These are phyloP conservation scores for Poronia punctata DNA, from an alignment of 495 filamentous ascomycete genomes.

Conservation along the genomic window DNA sequence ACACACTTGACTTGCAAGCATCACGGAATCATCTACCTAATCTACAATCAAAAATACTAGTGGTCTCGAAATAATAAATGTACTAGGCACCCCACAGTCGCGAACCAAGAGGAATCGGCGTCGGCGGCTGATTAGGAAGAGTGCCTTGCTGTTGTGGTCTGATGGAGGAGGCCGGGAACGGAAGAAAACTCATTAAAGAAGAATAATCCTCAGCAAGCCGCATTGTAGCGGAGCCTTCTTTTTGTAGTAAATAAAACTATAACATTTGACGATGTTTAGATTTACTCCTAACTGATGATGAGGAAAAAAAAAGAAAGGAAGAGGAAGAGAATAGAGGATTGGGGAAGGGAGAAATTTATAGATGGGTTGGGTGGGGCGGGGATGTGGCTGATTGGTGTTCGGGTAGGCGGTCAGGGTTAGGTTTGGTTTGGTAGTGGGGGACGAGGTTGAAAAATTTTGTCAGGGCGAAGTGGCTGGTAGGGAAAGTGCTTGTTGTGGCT, in stretches of 20 bases:
- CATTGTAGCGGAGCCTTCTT: conserved; percentile 42
- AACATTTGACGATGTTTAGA: conserved; percentile 34
- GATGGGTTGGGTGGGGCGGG: conserved; percentile 7
- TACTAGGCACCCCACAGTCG: conserved; percentile 48
- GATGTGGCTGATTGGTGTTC: neutral
- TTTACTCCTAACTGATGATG: conserved; percentile 45
- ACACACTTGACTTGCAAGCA: too few relatives aligned
- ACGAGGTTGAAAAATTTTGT: neutral
- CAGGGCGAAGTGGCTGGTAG: neutral
- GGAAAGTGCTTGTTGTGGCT: neutral
- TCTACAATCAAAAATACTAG: too few relatives aligned
- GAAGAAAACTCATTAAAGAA: conserved; percentile 42
- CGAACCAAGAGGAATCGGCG: conserved; percentile 36
- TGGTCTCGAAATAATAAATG: too few relatives aligned
- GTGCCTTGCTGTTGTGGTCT: conserved; percentile 29
- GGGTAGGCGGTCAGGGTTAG: neutral
- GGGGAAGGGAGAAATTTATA: conserved; percentile 16
- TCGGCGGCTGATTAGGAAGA: conserved; percentile 36
- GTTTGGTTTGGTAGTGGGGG: conserved; percentile 4
- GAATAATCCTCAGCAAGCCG: conserved; percentile 51
- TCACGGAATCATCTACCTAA: too few relatives aligned
- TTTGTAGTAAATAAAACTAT: conserved; percentile 32
- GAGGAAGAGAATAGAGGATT: neutral
- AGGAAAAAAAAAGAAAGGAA: conserved; percentile 26
- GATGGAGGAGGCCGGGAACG: conserved; percentile 49